phyloP scores from a whole-genome alignment of 345 rosid genomes.

The Gossypium herbaceum region DNA sequence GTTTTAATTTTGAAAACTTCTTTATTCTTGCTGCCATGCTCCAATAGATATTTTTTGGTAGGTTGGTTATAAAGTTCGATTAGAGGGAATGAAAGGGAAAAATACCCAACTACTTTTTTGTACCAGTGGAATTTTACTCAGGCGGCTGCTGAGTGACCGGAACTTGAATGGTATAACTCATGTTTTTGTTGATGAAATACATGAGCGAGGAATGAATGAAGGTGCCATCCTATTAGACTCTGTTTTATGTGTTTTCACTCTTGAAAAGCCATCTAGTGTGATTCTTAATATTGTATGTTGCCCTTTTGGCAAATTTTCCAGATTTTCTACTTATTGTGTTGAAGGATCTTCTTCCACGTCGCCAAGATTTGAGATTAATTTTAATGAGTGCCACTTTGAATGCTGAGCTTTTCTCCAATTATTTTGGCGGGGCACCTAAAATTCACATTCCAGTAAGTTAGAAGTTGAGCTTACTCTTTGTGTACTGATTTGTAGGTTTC shows the following conservation, averaged over 20 bases:
- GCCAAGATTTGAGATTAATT: constrained; percentile 87
- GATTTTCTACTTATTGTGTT: constrained; percentile 93
- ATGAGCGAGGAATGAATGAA: constrained; percentile 99
- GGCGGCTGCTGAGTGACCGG: constrained; percentile 82
- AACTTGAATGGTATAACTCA: constrained; percentile 89
- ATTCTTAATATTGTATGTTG: not conserved
- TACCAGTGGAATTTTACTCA: constrained; percentile 94
- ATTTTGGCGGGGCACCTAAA: constrained; percentile 82
- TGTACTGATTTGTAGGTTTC: constrained; percentile 1
- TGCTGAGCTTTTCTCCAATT: constrained; percentile 91
- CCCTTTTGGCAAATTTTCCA: constrained; percentile 28
- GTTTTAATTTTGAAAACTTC: constrained; percentile 21
- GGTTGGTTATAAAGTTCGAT: constrained; percentile 99
- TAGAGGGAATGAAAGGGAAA: constrained; percentile 94
- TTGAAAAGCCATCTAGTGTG: not conserved
- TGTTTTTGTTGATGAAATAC: constrained; percentile 98
- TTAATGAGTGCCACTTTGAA: constrained; percentile 98
- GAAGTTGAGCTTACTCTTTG: constrained; percentile 11
- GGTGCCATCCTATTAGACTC: constrained; percentile 39
- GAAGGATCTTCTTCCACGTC: constrained; percentile 95
- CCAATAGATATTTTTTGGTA: constrained; percentile 56
- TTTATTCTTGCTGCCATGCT: constrained; percentile 48
- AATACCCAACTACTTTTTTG: constrained; percentile 92
- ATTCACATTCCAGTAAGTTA: constrained; percentile 86
- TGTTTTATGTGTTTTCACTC: not conserved